Percentiles rank a stretch among this genome's conserved stretches.
These are phyloP conservation scores for Starmerella floricola DNA, from an alignment of 805 yeast species.

Conservation along the genomic window DNA sequence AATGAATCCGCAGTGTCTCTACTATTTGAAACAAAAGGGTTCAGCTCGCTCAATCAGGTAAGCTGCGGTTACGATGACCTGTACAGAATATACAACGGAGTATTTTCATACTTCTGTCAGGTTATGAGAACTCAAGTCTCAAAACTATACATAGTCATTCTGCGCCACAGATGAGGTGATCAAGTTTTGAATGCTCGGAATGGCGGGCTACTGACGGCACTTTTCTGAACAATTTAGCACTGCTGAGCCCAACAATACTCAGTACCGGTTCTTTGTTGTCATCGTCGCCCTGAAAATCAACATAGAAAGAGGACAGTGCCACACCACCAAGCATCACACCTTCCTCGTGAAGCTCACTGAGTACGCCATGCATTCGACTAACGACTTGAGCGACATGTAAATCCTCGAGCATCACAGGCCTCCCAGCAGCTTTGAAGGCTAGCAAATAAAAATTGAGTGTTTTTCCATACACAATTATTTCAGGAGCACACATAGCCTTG, in stretches of 20 bases:
- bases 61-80: not conserved
- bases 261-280: slow-evolving; percentile 4
- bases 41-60: too few relatives aligned
- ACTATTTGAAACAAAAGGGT: too few relatives aligned
- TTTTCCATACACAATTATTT: slow-evolving; percentile 17
- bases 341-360: slow-evolving; percentile 16
- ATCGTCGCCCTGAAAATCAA: slow-evolving; percentile 6
- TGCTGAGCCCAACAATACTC: slow-evolving; percentile 18
- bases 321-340: not conserved
- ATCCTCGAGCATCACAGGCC: slow-evolving; percentile 15
- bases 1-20: too few relatives aligned
- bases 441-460: slow-evolving; percentile 19
- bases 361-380: slow-evolving; percentile 13
- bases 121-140: too few relatives aligned
- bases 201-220: slow-evolving; percentile 18
- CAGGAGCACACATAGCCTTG: slow-evolving; percentile 14
- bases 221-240: slow-evolving; percentile 18
- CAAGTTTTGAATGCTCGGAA: slow-evolving; percentile 15
- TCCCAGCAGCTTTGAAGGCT: slow-evolving; percentile 22
- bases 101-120: too few relatives aligned
- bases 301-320: slow-evolving; percentile 15
- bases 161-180: not conserved
- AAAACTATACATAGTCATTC: too few relatives aligned
- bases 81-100: not conserved
- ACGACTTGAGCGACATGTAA: slow-evolving; percentile 6